Conservation (phyloP, 202 grass and related monocot genomes). For the Cymbopogon flexuosus region DNA sequence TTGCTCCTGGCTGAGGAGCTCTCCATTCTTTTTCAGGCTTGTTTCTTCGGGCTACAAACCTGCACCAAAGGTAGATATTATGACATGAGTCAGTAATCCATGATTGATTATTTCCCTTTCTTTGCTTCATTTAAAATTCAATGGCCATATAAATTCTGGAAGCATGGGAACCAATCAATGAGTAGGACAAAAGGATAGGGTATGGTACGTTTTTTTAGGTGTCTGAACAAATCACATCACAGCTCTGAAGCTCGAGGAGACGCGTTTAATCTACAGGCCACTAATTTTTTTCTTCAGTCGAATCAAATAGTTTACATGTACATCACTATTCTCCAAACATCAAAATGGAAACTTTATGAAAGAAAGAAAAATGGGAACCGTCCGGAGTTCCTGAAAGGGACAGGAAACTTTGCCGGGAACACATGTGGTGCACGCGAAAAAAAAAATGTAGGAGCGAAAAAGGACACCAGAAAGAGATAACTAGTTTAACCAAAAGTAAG, state of each 20-base stretch:
- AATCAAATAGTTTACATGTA: neutral
- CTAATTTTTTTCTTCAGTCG: neutral
- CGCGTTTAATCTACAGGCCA: neutral
- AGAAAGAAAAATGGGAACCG: neutral
- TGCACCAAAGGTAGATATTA: slow-evolving; percentile 1
- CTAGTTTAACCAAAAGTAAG: neutral
- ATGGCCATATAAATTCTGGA: slow-evolving; percentile 1
- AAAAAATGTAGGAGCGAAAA: neutral
- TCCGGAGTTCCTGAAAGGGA: neutral
- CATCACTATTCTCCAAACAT: neutral
- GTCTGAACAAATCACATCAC: slow-evolving; percentile 25
- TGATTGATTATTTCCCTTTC: neutral
- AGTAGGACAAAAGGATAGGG: slow-evolving; percentile 28
- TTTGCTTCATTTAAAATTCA: neutral
- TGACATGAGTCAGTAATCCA: neutral
- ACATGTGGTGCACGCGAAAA: slow-evolving; percentile 6
- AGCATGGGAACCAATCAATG: slow-evolving; percentile 27
- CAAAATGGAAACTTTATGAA: neutral
- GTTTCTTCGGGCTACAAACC: neutral
- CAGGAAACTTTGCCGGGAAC: neutral
- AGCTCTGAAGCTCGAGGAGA: neutral
- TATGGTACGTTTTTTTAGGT: neutral
- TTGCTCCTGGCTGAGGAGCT: slow-evolving; percentile 24
- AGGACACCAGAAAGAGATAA: neutral
- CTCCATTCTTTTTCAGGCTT: slow-evolving; percentile 25